phyloP scores from a whole-genome alignment of 140 eudicot genomes.

The Oenanthe javanica region DNA sequence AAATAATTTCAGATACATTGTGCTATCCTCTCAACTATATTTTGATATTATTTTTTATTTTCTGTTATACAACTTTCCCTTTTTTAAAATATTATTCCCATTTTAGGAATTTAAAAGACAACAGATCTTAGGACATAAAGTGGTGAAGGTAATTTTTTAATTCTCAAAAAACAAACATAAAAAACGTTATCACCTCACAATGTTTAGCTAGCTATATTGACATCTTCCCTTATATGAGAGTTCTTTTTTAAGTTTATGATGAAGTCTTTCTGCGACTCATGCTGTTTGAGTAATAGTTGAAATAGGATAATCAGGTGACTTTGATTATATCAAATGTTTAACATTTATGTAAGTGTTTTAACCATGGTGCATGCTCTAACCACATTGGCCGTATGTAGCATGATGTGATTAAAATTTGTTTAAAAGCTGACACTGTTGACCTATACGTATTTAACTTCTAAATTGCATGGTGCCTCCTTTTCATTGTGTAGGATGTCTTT shows the following conservation, averaged over 20 bases:
- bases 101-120: background rate
- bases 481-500: slow-evolving; percentile 67
- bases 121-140: background rate
- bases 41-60: background rate
- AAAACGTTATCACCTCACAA: background rate
- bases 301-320: background rate
- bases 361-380: no score
- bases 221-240: background rate
- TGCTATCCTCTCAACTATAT: background rate
- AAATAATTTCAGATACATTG: background rate
- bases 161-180: background rate
- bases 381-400: background rate
- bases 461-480: slow-evolving; percentile 37
- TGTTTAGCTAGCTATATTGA: background rate
- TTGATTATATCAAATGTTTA: background rate
- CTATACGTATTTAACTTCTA: background rate
- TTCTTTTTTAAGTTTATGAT: background rate
- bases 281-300: background rate
- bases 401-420: background rate
- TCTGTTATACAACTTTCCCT: background rate
- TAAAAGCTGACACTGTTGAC: background rate
- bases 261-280: background rate
- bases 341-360: background rate
- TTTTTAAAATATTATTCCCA: background rate
- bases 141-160: background rate